Evolutionary conservation across 2,329 filamentous ascomycete genomes (phyloP), one percentile per base, ranked within the genome.

Genomic region (Madurella mycetomatis): DNA sequence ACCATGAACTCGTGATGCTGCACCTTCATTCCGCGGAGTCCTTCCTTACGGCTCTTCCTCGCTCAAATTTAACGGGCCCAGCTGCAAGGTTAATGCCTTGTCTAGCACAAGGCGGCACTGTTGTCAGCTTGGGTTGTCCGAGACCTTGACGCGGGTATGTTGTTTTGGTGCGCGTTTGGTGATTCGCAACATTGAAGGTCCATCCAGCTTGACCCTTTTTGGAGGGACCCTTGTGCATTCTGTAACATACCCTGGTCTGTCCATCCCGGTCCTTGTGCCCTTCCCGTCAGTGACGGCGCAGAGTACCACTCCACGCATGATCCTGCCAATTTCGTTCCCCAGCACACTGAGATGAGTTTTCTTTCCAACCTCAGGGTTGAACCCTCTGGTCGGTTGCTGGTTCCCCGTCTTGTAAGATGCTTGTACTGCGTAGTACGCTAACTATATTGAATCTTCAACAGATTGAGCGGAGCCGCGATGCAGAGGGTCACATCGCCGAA

Each of bases 21-120:
- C 42, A 45, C 51, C 53, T 52, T 49, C 49, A 51, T 50, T 47
- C 53, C 49, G 56, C 42, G 49, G 42, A 52, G 41, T 25, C 49
- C 45, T 53, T 54, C 54, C 50, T 54, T 49, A 54, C 64, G 64
- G 64, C 64, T 63, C 62, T 65, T 64, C 55, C 50, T 65, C 64
- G 64, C 62, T 63, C 54, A 65, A 65, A 63, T 64, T 63, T 63
- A 54, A 63, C 57, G 40, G 49, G 45, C n/a, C 47, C 47, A 49
- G 53, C 53, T 50, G 37, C 43, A 41, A 19, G 11, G 45, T 31
- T 32, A 42, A 49, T 45, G 25, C 25, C 25, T 25, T 25, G 25
- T 25, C 25, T 7, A 25, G 18, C 30, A 41, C 43, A 16, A 44
- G 41, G 45, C 43, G 17, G 42, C 37, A 45, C 53, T 40, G 53